A percentile compares a stretch with the other conserved stretches of the same genome.
Evolutionary conservation across 768 basidiomycete species (phyloP).

Genomic region (Xerocomus brunneocitrinus): DNA sequence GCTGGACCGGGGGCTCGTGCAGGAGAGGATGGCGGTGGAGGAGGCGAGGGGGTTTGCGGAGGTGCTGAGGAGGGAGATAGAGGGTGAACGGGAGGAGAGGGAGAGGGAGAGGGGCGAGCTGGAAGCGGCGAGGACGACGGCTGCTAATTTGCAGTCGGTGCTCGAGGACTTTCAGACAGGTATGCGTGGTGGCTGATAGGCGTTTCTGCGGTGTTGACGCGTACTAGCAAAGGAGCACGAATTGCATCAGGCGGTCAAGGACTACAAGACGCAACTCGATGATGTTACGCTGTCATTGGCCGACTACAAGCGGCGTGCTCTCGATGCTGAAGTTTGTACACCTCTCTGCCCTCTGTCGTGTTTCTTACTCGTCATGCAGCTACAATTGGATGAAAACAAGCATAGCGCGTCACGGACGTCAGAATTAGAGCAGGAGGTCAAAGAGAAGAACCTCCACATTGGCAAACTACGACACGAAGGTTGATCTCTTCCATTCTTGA

Average conservation of each 20-base stretch:
- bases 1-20: slow-evolving; percentile 55
- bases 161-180: slow-evolving; percentile 93
- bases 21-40: slow-evolving; percentile 70
- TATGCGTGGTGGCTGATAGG: slow-evolving; percentile 35
- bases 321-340: slow-evolving; percentile 75
- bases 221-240: slow-evolving; percentile 83
- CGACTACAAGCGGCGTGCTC: slow-evolving; percentile 86
- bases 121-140: slow-evolving; percentile 67
- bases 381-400: slow-evolving; percentile 70
- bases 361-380: slow-evolving; percentile 36
- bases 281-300: slow-evolving; percentile 71
- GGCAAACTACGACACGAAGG: slow-evolving; percentile 94
- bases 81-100: slow-evolving; percentile 57
- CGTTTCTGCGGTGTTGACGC: slow-evolving; percentile 1
- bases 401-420: slow-evolving; percentile 61
- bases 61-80: slow-evolving; percentile 56
- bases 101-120: slow-evolving; percentile 54
- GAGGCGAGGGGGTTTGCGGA: slow-evolving; percentile 59
- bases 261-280: slow-evolving; percentile 70
- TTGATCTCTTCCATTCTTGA: slow-evolving; percentile 29
- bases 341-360: background rate
- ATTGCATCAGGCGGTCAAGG: slow-evolving; percentile 76
- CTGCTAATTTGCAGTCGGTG: slow-evolving; percentile 84
- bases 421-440: slow-evolving; percentile 83
- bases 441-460: slow-evolving; percentile 94